Conservation (phyloP, 768 basidiomycete genomes). For the Ephemerocybe angulata region DNA sequence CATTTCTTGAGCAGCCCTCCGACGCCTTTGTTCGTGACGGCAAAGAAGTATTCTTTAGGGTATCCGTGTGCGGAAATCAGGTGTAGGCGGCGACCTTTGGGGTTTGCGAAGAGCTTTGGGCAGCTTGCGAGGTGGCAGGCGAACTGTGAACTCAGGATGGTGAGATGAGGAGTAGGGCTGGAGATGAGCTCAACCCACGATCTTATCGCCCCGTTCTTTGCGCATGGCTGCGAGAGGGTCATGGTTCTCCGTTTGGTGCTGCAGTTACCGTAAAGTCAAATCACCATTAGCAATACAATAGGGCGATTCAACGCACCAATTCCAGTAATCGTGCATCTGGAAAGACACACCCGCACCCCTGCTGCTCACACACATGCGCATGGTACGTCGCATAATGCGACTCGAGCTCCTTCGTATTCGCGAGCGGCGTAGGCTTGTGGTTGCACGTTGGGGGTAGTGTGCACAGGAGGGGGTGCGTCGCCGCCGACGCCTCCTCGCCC, state of each 20-base stretch:
- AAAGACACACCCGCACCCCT: slow-evolving; percentile 75
- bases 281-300: slow-evolving; percentile 5
- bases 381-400: slow-evolving; percentile 81
- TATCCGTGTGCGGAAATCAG: slow-evolving; percentile 79
- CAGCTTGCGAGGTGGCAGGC: slow-evolving; percentile 70
- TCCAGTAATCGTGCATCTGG: slow-evolving; percentile 77
- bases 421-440: slow-evolving; percentile 58
- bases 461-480: slow-evolving; percentile 52
- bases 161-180: slow-evolving; percentile 8
- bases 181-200: slow-evolving; percentile 45
- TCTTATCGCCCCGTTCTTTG: slow-evolving; percentile 81
- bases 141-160: slow-evolving; percentile 44
- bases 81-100: slow-evolving; percentile 75
- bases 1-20: slow-evolving; percentile 74
- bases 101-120: slow-evolving; percentile 59
- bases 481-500: slow-evolving; percentile 6
- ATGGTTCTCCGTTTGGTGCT: slow-evolving; percentile 87
- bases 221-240: slow-evolving; percentile 78
- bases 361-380: slow-evolving; percentile 74
- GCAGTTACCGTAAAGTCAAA: slow-evolving; percentile 7
- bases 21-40: slow-evolving; percentile 87
- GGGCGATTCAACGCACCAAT: slow-evolving; percentile 52
- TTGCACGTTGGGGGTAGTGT: slow-evolving; percentile 83
- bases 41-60: slow-evolving; percentile 88
- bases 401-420: slow-evolving; percentile 68